A percentile compares a stretch with the other conserved stretches of the same genome.
Evolutionary conservation across 1,284 basidiomycete genomes (phyloP).

Genomic region (Cutaneotrichosporon dermatis): DNA sequence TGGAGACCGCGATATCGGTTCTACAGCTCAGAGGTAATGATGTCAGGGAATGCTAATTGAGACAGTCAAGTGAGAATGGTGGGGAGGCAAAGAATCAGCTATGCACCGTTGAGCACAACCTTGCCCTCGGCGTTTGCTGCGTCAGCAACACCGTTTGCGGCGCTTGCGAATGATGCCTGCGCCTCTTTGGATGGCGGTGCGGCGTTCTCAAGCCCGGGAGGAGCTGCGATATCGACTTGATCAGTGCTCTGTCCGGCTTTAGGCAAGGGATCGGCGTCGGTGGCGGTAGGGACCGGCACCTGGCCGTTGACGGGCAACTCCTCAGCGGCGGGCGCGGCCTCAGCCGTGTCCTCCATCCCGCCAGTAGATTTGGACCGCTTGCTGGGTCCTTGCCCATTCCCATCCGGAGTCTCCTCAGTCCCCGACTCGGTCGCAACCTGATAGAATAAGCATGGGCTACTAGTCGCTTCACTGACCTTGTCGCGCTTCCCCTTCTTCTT

Average conservation of each 20-base stretch:
- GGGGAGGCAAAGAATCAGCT: background rate
- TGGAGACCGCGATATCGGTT: background rate
- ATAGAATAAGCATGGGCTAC: background rate
- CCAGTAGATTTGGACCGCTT: constrained; percentile 41
- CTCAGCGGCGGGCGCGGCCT: background rate
- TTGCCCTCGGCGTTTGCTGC: constrained; percentile 1
- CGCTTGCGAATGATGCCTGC: constrained; percentile 38
- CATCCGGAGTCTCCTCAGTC: constrained; percentile 31
- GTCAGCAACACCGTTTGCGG: constrained; percentile 40
- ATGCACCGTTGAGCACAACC: constrained; percentile 10
- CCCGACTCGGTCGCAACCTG: constrained; percentile 14
- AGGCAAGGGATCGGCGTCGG: constrained; percentile 31
- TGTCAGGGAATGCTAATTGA: constrained; percentile 5
- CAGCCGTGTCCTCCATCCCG: background rate
- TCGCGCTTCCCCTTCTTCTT: constrained; percentile 46
- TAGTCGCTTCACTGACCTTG: constrained; percentile 23
- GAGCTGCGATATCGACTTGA: constrained; percentile 26
- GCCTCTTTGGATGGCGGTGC: constrained; percentile 34
- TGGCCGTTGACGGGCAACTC: background rate
- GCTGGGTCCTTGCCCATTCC: constrained; percentile 33
- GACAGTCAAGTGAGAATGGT: background rate
- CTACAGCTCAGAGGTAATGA: background rate
- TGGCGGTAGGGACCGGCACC: constrained; percentile 15
- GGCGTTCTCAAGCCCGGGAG: constrained; percentile 36
- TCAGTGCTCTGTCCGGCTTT: constrained; percentile 12